These are phyloP conservation scores for Clonostachys rosea DNA, from an alignment of 2,329 filamentous ascomycete species.

Conservation along the genomic window DNA sequence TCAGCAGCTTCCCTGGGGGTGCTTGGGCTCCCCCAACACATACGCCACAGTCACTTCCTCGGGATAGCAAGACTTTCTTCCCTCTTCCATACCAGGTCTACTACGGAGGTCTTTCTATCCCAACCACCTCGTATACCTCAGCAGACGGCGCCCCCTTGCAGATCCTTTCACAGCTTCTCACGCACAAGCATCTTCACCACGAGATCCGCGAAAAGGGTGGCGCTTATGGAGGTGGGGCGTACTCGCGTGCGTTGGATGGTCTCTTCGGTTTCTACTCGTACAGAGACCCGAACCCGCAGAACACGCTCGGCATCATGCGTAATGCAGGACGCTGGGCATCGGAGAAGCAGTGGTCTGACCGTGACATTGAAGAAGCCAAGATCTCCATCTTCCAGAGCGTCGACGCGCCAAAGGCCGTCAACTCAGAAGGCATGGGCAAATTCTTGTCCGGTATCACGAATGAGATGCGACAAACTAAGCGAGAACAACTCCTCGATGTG, in stretches of 20 bases:
- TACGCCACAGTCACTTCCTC: conserved; percentile 26
- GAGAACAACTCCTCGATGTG: conserved; percentile 84
- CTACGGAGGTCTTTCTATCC: conserved; percentile 78
- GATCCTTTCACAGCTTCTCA: conserved; percentile 85
- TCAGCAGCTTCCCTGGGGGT: conserved; percentile 45
- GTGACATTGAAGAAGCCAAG: conserved; percentile 93
- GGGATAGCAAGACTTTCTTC: conserved; percentile 76
- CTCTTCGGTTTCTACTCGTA: conserved; percentile 96
- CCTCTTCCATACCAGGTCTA: conserved; percentile 96
- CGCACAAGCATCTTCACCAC: conserved; percentile 93
- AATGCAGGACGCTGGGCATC: conserved; percentile 79
- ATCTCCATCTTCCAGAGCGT: conserved; percentile 88
- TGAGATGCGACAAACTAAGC: conserved; percentile 81
- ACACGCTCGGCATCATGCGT: conserved; percentile 80
- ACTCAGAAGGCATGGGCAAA: conserved; percentile 77
- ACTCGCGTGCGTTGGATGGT: conserved; percentile 73
- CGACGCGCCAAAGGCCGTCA: conserved; percentile 84
- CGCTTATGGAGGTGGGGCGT: conserved; percentile 90
- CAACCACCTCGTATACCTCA: conserved; percentile 79
- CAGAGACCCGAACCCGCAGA: conserved; percentile 89
- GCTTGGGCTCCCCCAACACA: conserved; percentile 13
- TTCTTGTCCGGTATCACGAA: conserved; percentile 84
- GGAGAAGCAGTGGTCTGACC: conserved; percentile 74
- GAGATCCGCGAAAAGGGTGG: conserved; percentile 98
- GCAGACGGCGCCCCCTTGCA: conserved; percentile 74